Conservation (phyloP, 73 alveolate species). For the Paramecium caudatum region DNA sequence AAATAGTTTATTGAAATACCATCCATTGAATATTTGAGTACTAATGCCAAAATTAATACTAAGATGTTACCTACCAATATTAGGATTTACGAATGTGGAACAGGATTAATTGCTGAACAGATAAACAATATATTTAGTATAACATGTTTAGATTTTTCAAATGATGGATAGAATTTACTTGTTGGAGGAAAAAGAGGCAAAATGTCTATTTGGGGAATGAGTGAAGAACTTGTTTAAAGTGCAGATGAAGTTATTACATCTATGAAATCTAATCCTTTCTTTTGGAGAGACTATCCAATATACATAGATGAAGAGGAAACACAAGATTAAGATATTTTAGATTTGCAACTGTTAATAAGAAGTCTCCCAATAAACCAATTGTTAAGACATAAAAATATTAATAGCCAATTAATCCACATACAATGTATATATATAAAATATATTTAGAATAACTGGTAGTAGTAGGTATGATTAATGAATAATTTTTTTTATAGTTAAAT, state of each 20-base stretch:
- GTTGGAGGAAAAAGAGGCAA: conserved; percentile 48
- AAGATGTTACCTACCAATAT: conserved; percentile 45
- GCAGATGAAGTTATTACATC: conserved; percentile 11
- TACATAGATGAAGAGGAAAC: conserved; percentile 54
- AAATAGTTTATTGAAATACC: conserved; percentile 46
- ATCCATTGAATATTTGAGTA: conserved; percentile 41
- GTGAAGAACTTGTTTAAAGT: conserved; percentile 14
- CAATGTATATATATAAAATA: neutral
- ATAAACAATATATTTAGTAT: conserved; percentile 7
- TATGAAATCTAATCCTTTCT: conserved; percentile 30
- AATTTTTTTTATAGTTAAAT: neutral
- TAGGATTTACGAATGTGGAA: conserved; percentile 61
- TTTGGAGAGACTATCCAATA: conserved; percentile 45
- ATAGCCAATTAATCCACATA: conserved; percentile 23
- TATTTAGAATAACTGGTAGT: neutral
- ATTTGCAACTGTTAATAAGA: conserved; percentile 1
- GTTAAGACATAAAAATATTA: conserved; percentile 12
- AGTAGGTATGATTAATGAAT: neutral
- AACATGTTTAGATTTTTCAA: conserved; percentile 36
- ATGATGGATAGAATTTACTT: conserved; percentile 32
- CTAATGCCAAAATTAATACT: conserved; percentile 30
- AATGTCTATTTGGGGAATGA: conserved; percentile 45
- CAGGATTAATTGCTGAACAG: conserved; percentile 17
- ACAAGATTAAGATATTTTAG: conserved; percentile 46
- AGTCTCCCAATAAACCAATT: conserved; percentile 3